A percentile compares a stretch with the other conserved stretches of the same genome.
Evolutionary conservation across 768 basidiomycete genomes (phyloP).

Genomic region (Boletus rubroflammeus): DNA sequence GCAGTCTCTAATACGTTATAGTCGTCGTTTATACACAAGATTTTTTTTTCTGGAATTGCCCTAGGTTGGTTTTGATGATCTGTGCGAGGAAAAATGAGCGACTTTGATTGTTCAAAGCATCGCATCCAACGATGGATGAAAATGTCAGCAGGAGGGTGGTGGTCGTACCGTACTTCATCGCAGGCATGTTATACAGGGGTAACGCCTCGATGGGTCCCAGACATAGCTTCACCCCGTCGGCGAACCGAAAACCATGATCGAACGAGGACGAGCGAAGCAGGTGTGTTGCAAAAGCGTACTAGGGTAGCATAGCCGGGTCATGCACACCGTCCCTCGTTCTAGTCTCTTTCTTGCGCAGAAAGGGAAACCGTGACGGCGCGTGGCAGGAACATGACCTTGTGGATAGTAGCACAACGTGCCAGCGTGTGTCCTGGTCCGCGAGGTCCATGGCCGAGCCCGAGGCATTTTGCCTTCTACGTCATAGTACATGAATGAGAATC

Average conservation of each 20-base stretch:
- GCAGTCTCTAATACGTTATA: slow-evolving; percentile 35
- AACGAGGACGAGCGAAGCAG: neutral
- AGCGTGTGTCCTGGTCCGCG: neutral
- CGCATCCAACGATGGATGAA: neutral
- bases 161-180: neutral
- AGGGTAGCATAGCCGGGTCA: neutral
- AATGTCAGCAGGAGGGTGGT: neutral
- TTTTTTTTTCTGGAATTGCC: neutral
- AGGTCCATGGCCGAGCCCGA: neutral
- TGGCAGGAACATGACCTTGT: too few relatives aligned
- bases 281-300: neutral
- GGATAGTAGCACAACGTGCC: neutral
- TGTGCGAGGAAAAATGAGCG: neutral
- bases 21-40: slow-evolving; percentile 29
- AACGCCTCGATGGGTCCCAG: neutral
- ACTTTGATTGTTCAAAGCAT: neutral
- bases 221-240: too few relatives aligned
- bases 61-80: too few relatives aligned
- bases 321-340: too few relatives aligned
- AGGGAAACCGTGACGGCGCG: neutral
- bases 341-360: neutral
- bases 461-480: neutral
- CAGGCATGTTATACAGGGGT: neutral
- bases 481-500: neutral
- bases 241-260: neutral